These are phyloP conservation scores for Amaranthus cruentus DNA, from an alignment of 148 eudicot genomes.

Conservation along the genomic window DNA sequence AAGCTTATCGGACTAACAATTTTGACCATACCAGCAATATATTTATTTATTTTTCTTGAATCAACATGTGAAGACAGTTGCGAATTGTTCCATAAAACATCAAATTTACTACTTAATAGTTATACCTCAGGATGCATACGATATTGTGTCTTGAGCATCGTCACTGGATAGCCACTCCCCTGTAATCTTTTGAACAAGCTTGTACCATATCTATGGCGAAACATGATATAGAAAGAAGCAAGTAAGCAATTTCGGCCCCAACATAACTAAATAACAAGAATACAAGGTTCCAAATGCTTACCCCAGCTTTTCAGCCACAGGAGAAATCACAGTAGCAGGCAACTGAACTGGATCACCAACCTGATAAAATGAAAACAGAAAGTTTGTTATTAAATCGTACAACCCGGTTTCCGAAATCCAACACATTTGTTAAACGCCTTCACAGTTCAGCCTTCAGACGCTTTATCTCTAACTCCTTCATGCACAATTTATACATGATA, in stretches of 20 bases:
- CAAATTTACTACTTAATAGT: neutral
- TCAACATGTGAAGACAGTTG: neutral
- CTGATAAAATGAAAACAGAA: slow-evolving; percentile 29
- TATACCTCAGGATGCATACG: slow-evolving; percentile 98
- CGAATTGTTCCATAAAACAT: neutral
- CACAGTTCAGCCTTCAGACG: neutral
- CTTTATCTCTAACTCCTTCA: neutral
- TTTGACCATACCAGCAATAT: neutral
- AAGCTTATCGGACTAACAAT: neutral
- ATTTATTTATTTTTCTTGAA: neutral
- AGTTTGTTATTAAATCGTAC: neutral
- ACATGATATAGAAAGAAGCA: slow-evolving; percentile 2
- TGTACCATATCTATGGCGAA: slow-evolving; percentile 61
- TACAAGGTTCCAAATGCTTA: slow-evolving; percentile 21
- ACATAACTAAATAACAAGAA: neutral
- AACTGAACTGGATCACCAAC: slow-evolving; percentile 98
- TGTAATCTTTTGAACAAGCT: slow-evolving; percentile 97
- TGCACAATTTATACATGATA: neutral
- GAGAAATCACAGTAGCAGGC: slow-evolving; percentile 97
- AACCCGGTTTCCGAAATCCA: neutral
- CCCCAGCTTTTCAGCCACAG: slow-evolving; percentile 72
- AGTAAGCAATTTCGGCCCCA: neutral
- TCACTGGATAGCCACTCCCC: slow-evolving; percentile 81
- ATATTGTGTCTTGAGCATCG: slow-evolving; percentile 94
- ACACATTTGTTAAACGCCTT: neutral